phyloP scores from a whole-genome alignment of 257 asterid species.

The Solanum phureja region DNA sequence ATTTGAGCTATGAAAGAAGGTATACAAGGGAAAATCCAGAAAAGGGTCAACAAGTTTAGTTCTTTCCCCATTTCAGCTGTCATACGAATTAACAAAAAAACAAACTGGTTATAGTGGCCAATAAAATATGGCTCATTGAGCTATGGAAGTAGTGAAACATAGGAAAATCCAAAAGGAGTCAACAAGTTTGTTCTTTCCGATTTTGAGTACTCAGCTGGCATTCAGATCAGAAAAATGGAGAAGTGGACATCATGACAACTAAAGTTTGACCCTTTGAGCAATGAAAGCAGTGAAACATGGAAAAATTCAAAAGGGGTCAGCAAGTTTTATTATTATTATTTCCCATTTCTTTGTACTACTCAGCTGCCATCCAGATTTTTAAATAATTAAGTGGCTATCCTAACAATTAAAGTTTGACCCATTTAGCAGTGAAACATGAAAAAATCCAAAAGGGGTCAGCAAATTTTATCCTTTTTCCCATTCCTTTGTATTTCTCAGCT shows the following conservation, averaged over 20 bases:
- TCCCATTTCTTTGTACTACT: not conserved
- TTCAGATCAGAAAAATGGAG: not conserved
- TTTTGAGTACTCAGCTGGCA: not conserved
- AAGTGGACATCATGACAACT: not conserved
- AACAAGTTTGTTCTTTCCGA: not conserved
- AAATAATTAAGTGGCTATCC: not conserved
- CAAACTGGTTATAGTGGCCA: not conserved
- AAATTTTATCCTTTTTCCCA: not conserved
- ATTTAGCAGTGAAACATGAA: not conserved
- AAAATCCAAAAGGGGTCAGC: not conserved
- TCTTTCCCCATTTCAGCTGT: not conserved
- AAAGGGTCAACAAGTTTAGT: not conserved
- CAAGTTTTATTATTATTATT: not conserved
- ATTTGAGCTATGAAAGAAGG: not conserved
- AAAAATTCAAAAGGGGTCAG: not conserved
- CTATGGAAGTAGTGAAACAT: not conserved
- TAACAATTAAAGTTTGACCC: not conserved
- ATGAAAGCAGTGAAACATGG: not conserved
- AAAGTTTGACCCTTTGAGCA: not conserved
- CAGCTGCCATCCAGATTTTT: not conserved
- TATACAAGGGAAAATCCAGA: not conserved
- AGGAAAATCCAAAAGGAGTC: not conserved
- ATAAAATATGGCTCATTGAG: not conserved
- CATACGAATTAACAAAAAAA: not conserved
- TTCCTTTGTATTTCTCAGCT: not conserved